A percentile compares a stretch with the other conserved stretches of the same genome.
phyloP scores from a whole-genome alignment of 805 yeast genomes.

The Myxozyma udenii region DNA sequence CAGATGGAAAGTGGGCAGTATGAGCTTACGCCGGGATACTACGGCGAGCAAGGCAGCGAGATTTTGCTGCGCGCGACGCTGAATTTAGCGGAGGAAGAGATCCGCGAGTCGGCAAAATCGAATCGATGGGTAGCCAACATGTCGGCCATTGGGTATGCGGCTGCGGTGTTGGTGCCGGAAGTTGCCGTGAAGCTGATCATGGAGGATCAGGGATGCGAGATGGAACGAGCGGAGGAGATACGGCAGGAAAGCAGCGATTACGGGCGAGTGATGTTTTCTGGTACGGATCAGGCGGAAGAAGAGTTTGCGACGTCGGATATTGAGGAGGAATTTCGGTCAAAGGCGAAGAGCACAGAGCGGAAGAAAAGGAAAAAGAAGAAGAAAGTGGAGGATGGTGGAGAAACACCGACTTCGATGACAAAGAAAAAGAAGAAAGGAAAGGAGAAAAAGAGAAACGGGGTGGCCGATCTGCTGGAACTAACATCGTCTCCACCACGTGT shows the following conservation, averaged over 20 bases:
- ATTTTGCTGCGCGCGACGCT: slow-evolving; percentile 15
- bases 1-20: slow-evolving; percentile 13
- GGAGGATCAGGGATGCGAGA: slow-evolving; percentile 20
- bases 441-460: background rate
- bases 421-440: background rate
- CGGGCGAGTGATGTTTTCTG: slow-evolving; percentile 20
- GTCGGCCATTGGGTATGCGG: slow-evolving; percentile 25
- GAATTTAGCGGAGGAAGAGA: background rate
- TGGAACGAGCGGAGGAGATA: slow-evolving; percentile 18
- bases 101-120: slow-evolving; percentile 8
- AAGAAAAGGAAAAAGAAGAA: slow-evolving; percentile 1
- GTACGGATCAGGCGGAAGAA: background rate
- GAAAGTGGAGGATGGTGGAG: background rate
- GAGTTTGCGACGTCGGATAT: background rate
- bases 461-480: background rate
- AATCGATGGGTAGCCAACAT: slow-evolving; percentile 25
- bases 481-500: background rate
- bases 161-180: slow-evolving; percentile 27
- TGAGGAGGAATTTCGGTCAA: background rate
- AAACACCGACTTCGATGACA: background rate
- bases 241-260: slow-evolving; percentile 23
- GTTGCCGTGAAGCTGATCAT: slow-evolving; percentile 25
- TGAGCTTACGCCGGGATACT: slow-evolving; percentile 26
- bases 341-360: background rate
- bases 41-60: slow-evolving; percentile 22